Base-by-base conservation (phyloP, 2,329 filamentous ascomycete genomes). In the Cephalotrichum gorgonifer region DNA sequence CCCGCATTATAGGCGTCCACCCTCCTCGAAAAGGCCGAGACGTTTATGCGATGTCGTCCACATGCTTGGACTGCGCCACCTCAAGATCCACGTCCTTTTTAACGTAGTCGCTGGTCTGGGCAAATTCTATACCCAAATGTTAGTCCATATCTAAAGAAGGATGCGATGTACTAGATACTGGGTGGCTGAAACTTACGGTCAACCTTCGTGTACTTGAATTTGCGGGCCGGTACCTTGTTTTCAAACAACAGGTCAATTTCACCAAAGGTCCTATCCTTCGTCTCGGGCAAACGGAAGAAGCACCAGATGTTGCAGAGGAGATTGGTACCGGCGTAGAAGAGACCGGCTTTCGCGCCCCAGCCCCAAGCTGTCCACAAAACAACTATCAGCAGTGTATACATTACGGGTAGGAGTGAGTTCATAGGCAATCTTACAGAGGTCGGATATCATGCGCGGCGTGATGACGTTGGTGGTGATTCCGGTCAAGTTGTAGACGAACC, bases 221-320 rank as follows among this genome's bases (percentile, higher is more conserved):
- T 62, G 6, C 69, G 61, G 2, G 69, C 66, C 2, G 64, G 52
- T 3, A 67, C 59, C 31, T 56, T 58, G n/a, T 60, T 60, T 39
- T 69, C 65, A 57, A 79, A 79, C 39, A 80, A 56, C 11, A 72
- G 62, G 48, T 78, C 75, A 1, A 79, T 63, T 59, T 79, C 74
- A 54, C 74, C 73, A 43, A 75, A 71, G 0, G 71, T 73, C 22
- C 72, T 65, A 2, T 66, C 71, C 39, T 70, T 71, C 1, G 73
- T 70, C 58, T 79, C 76, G 5, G 73, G 74, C 7, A 76, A 59
- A 20, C 70, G 72, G 56, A 38, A 38, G 15, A 14, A 38, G 33
- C 33, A 38, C 33, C 33, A 38, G 33, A 38, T 38, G 8, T 38
- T 38, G 33, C 33, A 38, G 33, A 38, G 33, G 33, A 38, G 33